Evolutionary conservation across 805 yeast species (phyloP).

Genomic region (Kuraishia piskuri): DNA sequence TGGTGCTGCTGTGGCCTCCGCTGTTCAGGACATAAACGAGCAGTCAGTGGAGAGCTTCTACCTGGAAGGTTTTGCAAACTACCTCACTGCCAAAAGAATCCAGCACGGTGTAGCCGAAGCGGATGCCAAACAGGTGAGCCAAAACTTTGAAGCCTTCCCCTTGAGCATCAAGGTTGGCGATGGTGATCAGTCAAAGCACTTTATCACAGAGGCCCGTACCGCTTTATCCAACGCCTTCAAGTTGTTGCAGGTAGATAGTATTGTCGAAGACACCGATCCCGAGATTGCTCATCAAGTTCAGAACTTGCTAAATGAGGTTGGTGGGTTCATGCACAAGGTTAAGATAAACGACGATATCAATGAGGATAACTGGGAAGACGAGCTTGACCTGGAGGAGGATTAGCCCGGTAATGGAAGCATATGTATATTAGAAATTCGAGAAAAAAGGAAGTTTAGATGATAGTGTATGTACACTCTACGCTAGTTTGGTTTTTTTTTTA

Average conservation of each 20-base stretch:
- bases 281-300: constrained; percentile 51
- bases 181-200: constrained; percentile 21
- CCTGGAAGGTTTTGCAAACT: constrained; percentile 70
- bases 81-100: constrained; percentile 34
- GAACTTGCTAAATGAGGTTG: constrained; percentile 43
- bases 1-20: constrained; percentile 56
- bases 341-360: constrained; percentile 29
- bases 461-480: background rate
- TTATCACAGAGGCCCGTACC: constrained; percentile 29
- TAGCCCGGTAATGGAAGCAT: background rate
- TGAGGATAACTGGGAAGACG: constrained; percentile 40
- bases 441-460: background rate
- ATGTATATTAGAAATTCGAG: background rate
- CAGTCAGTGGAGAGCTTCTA: constrained; percentile 76
- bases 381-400: constrained; percentile 31
- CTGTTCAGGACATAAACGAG: constrained; percentile 74
- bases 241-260: constrained; percentile 26
- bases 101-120: constrained; percentile 14
- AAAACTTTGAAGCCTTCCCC: constrained; percentile 33
- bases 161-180: constrained; percentile 14
- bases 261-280: constrained; percentile 35
- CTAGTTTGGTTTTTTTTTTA: background rate
- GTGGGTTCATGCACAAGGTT: constrained; percentile 42
- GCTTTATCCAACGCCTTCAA: constrained; percentile 29
- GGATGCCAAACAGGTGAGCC: constrained; percentile 15